Conservation (phyloP, 2,329 filamentous ascomycete genomes). For the Teratosphaeria gauchensis region DNA sequence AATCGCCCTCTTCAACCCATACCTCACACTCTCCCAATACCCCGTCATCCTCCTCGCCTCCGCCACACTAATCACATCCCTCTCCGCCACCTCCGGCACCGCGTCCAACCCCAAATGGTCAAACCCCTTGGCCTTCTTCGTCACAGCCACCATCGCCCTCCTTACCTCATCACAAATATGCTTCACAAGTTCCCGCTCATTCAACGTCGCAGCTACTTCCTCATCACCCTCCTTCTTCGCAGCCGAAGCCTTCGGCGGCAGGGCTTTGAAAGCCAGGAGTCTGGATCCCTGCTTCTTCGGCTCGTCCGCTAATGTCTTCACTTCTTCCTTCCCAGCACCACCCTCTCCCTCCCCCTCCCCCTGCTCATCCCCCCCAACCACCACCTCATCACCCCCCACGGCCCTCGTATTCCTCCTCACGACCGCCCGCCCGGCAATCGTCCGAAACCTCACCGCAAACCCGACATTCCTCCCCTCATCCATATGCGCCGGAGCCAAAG, state of each 20-base stretch:
- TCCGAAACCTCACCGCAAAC: conserved; percentile 65
- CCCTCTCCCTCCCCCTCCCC: conserved; percentile 13
- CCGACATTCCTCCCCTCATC: conserved; percentile 77
- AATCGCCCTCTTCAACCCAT: conserved; percentile 87
- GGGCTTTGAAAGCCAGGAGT: conserved; percentile 48
- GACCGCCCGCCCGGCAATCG: conserved; percentile 56
- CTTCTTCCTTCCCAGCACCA: conserved; percentile 10
- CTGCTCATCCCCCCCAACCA: conserved; percentile 18
- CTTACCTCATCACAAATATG: conserved; percentile 69
- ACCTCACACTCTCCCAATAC: conserved; percentile 74
- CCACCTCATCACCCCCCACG: conserved; percentile 49
- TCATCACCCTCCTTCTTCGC: conserved; percentile 18
- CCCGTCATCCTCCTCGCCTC: conserved; percentile 84
- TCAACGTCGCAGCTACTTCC: conserved; percentile 23
- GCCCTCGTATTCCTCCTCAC: conserved; percentile 78
- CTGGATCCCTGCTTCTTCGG: conserved; percentile 12
- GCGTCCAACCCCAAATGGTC: conserved; percentile 16
- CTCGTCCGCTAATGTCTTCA: conserved; percentile 5
- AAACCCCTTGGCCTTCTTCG: conserved; percentile 27
- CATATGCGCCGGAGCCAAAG: conserved; percentile 64
- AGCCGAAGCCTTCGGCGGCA: conserved; percentile 39
- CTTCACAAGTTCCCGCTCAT: conserved; percentile 47
- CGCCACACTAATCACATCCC: conserved; percentile 69
- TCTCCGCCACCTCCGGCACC: conserved; percentile 38
- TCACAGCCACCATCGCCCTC: conserved; percentile 45